These are phyloP conservation scores for Thymus quinquecostatus DNA, from an alignment of 257 asterid species.

Conservation along the genomic window DNA sequence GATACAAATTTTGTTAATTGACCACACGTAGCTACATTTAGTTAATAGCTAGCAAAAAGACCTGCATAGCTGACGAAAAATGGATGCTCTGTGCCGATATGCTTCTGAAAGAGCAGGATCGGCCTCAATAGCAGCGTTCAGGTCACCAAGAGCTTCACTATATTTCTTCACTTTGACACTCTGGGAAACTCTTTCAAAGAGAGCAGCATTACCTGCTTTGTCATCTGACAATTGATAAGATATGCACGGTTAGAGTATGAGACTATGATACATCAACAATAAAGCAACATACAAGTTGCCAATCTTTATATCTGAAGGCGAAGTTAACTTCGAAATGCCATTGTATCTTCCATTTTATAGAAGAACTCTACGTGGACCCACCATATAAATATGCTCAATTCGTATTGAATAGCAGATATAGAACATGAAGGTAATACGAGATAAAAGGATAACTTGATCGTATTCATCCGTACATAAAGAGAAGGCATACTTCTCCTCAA, in stretches of 20 bases:
- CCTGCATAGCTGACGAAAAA: constrained; percentile 91
- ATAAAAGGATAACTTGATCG: not conserved
- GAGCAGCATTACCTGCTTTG: constrained; percentile 60
- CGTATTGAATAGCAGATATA: not conserved
- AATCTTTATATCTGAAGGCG: not conserved
- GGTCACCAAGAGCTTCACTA: constrained; percentile 73
- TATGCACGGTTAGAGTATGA: constrained; percentile 3
- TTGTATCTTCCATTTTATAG: constrained; percentile 13
- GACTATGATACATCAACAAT: not conserved
- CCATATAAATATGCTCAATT: not conserved
- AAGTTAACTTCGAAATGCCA: not conserved
- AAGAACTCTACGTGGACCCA: constrained; percentile 6
- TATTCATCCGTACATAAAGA: not conserved
- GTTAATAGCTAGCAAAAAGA: constrained; percentile 31
- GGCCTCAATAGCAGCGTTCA: constrained; percentile 76
- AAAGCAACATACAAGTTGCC: not conserved
- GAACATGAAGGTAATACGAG: not conserved
- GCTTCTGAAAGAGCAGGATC: constrained; percentile 84
- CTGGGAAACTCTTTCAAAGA: constrained; percentile 73
- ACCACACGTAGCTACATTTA: not conserved
- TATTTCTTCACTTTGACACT: constrained; percentile 71
- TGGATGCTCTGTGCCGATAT: constrained; percentile 66
- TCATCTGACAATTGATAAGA: constrained; percentile 46
- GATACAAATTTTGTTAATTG: not conserved
- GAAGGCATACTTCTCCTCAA: not conserved